A percentile compares a stretch with the other conserved stretches of the same genome.
Conservation (phyloP, 768 basidiomycete genomes). For the Agaricus subrufescens region DNA sequence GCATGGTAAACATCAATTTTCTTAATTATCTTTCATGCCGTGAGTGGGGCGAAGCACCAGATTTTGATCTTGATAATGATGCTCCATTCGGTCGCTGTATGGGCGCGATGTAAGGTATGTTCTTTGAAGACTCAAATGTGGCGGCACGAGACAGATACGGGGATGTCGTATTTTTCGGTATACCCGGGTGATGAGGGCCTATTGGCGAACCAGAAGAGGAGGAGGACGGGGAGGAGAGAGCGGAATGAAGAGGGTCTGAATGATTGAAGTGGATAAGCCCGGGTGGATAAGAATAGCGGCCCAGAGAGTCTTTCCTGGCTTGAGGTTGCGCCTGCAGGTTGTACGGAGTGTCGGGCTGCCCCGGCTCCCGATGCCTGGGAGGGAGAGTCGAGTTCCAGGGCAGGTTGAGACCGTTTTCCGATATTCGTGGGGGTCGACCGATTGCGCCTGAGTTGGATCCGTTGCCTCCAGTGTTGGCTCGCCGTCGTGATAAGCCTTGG, state of each 20-base stretch:
- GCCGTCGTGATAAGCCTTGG: background rate
- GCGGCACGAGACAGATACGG: background rate
- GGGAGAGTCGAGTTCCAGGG: background rate
- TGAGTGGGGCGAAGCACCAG: constrained; percentile 3
- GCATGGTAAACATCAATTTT: background rate
- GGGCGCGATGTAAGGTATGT: background rate
- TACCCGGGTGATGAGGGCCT: background rate
- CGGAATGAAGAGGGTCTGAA: background rate
- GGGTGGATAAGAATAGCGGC: background rate
- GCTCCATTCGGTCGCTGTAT: constrained; percentile 5
- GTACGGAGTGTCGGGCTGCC: background rate
- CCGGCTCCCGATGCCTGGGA: background rate
- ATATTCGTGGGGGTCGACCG: background rate
- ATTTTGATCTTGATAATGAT: constrained; percentile 2
- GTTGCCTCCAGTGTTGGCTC: constrained; percentile 4
- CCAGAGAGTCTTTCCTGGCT: background rate
- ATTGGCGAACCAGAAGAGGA: constrained; percentile 1
- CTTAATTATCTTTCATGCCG: background rate
- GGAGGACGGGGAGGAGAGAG: background rate
- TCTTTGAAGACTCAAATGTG: background rate
- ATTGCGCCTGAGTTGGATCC: background rate
- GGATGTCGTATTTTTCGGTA: background rate
- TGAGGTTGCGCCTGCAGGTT: background rate
- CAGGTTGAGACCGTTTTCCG: background rate
- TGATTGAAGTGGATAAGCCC: background rate